Base-by-base conservation (phyloP, 73 alveolate genomes). In the Diophrys sp. region DNA sequence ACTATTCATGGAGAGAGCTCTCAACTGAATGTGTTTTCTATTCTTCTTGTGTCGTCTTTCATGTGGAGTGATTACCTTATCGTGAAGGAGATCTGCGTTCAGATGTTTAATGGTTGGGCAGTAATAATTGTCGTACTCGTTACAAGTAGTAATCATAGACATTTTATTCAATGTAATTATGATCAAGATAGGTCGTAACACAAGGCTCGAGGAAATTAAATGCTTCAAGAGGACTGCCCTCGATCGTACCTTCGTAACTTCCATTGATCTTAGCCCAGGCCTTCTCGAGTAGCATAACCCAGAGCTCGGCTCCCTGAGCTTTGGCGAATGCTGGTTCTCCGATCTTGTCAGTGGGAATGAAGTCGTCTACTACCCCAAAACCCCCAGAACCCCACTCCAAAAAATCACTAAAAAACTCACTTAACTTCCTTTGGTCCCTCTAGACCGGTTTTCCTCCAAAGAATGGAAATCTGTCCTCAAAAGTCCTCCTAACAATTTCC, bases 221-320 rank as follows among this genome's bases (percentile, higher is more conserved):
- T 26, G 98, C 96, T 11, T 96, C 96, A 33, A 97, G 90, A 28
- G 95, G 87, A 0, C 95, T 96, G 29, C 99, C 99, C 57, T 92
- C 93, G 27, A 97, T 94, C 56, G 91, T 93, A 25, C 33, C 90
- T 73, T 91, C 97, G 83, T 96, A 97, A 77, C 90, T 78, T 5
- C 98, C 99, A 91, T 96, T 94, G 0, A 94, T 88, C 87, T 97
- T 97, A 0, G 99, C 99, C 99, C 99, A 97, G 1, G 98, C 99
- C 82, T 97, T 97, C 88, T 97, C 99, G 29, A 97, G 78, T 18
- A 97, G 83, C 27, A 97, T 88, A 23, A 97, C 99, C 99, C 99
- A 97, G 54, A 96, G 82, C 80, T 97, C 99, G 33, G 84, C 83
- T 44, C 92, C 94, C 81, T 93, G 56, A 83, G 93, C 31, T 83